A percentile compares a stretch with the other conserved stretches of the same genome.
These are phyloP conservation scores for Clonostachys rosea DNA, from an alignment of 2,329 filamentous ascomycete species.

Conservation along the genomic window DNA sequence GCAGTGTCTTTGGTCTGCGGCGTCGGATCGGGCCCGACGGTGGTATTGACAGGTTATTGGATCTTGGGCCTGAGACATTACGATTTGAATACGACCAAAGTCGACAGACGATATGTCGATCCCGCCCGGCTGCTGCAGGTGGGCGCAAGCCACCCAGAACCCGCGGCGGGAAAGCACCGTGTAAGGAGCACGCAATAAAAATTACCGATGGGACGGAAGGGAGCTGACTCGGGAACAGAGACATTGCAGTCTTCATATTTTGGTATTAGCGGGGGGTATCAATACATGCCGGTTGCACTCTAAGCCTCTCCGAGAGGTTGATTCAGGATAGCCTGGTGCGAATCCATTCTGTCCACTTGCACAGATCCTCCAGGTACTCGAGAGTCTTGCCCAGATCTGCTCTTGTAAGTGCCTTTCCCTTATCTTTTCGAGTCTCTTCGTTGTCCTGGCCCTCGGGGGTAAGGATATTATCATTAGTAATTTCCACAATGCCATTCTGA, in stretches of 20 bases:
- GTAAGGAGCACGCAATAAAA: too few species aligned
- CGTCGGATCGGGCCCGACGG: constrained; percentile 8
- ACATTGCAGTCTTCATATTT: too few species aligned
- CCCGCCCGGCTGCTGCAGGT: too few species aligned
- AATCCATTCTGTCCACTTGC: constrained; percentile 50
- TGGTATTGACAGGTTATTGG: neutral
- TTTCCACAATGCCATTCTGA: constrained; percentile 52
- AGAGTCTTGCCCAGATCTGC: constrained; percentile 38
- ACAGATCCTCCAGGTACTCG: constrained; percentile 46
- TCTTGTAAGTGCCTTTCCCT: constrained; percentile 27
- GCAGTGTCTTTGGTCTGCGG: constrained; percentile 5
- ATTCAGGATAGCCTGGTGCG: constrained; percentile 25
- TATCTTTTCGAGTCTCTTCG: constrained; percentile 12
- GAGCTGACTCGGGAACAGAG: too few species aligned
- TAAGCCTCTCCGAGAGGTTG: neutral
- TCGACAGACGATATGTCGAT: too few species aligned
- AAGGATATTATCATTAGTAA: constrained; percentile 51
- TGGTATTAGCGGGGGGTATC: too few species aligned
- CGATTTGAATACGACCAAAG: too few species aligned
- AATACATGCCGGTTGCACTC: too few species aligned
- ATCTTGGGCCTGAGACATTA: constrained; percentile 5
- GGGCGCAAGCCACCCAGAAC: too few species aligned
- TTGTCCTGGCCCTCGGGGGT: constrained; percentile 3
- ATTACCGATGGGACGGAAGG: too few species aligned
- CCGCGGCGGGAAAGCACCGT: too few species aligned